A percentile compares a stretch with the other conserved stretches of the same genome.
Evolutionary conservation across 495 filamentous ascomycete species (phyloP).

Genomic region (Podospora anserina): DNA sequence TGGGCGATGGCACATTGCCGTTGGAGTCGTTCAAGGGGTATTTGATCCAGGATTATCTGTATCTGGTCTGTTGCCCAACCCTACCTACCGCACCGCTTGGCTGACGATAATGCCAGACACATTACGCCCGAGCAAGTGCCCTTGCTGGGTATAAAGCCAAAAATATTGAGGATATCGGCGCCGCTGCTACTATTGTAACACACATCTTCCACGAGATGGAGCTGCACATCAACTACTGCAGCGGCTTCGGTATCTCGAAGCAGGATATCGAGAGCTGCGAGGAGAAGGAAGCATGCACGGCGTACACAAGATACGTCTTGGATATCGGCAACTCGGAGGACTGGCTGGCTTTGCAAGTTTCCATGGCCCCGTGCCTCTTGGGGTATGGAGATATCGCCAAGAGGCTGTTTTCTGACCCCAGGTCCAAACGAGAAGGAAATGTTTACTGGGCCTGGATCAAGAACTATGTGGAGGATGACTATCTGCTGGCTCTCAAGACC

Average conservation of each 20-base stretch:
- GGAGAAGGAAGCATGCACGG: slow-evolving; percentile 73
- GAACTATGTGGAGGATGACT: slow-evolving; percentile 79
- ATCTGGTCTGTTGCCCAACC: slow-evolving; percentile 55
- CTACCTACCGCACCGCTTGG: no score
- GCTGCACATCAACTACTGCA: slow-evolving; percentile 76
- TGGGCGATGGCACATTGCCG: slow-evolving; percentile 72
- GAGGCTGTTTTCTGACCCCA: slow-evolving; percentile 56
- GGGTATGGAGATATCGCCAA: slow-evolving; percentile 78
- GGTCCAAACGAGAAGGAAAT: slow-evolving; percentile 62
- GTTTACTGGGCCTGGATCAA: slow-evolving; percentile 88
- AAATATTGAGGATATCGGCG: slow-evolving; percentile 66
- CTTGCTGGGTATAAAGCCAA: slow-evolving; percentile 80
- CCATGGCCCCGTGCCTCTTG: slow-evolving; percentile 79
- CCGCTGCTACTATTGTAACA: slow-evolving; percentile 66
- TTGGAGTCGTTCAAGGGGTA: slow-evolving; percentile 77
- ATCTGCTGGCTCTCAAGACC: slow-evolving; percentile 61
- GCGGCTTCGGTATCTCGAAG: slow-evolving; percentile 71
- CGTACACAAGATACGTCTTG: slow-evolving; percentile 78
- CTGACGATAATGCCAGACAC: slow-evolving; percentile 50
- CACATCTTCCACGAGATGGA: slow-evolving; percentile 77
- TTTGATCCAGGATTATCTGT: slow-evolving; percentile 85
- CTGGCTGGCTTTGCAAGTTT: slow-evolving; percentile 77
- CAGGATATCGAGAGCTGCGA: slow-evolving; percentile 67
- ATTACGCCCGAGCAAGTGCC: slow-evolving; percentile 82
- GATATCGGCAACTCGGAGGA: slow-evolving; percentile 85